Conservation (phyloP, 2,329 filamentous ascomycete genomes). For the Scopulariopsis brevicaulis region DNA sequence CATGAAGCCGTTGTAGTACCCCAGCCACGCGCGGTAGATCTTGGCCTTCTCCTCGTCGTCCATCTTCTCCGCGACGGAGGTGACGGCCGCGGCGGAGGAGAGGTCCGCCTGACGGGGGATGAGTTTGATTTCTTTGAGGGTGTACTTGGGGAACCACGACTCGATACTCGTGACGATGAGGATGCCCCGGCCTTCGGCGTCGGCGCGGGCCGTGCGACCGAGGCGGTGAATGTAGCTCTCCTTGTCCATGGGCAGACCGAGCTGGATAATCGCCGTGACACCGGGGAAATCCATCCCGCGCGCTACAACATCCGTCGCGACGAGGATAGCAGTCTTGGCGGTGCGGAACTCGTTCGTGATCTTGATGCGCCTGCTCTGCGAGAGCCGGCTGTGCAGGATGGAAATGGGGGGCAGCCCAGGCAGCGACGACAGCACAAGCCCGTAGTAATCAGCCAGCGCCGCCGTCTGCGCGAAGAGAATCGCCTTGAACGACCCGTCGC, state of each 20-base stretch:
- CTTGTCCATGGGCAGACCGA: constrained; percentile 45
- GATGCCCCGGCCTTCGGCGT: constrained; percentile 51
- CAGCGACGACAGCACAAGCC: constrained; percentile 26
- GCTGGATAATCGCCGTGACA: constrained; percentile 56
- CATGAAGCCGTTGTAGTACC: constrained; percentile 39
- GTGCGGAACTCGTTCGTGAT: constrained; percentile 54
- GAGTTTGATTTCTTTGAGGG: constrained; percentile 43
- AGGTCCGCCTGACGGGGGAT: constrained; percentile 32
- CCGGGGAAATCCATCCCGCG: constrained; percentile 63
- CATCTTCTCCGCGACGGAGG: constrained; percentile 26
- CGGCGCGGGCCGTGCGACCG: constrained; percentile 55
- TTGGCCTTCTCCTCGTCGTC: constrained; percentile 31
- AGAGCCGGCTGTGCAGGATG: constrained; percentile 37
- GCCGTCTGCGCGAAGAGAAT: constrained; percentile 68
- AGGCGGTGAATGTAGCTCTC: constrained; percentile 59
- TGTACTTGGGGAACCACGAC: constrained; percentile 33
- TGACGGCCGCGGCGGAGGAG: constrained; percentile 24
- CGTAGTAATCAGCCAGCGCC: constrained; percentile 37
- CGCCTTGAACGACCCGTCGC: constrained; percentile 55
- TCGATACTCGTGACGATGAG: constrained; percentile 44
- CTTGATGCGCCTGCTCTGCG: constrained; percentile 34
- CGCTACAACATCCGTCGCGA: constrained; percentile 61
- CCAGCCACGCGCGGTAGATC: constrained; percentile 46
- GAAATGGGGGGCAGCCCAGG: constrained; percentile 29
- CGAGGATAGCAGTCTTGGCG: constrained; percentile 38